Conservation (phyloP, 495 filamentous ascomycete species). For the Neurospora cerealis region DNA sequence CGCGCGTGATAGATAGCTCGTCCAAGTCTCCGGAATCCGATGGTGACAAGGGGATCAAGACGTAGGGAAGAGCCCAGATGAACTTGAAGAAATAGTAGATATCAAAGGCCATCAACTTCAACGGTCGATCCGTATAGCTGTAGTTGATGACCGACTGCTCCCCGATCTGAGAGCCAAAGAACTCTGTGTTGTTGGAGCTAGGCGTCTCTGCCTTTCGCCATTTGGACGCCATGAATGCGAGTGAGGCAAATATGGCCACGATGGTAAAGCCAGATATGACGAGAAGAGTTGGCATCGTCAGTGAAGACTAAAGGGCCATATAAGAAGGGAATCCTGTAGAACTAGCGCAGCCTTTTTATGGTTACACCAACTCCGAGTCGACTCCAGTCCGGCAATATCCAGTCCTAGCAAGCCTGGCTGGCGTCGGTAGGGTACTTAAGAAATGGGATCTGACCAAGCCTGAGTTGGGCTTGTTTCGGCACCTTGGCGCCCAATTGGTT, state of each 20-base stretch:
- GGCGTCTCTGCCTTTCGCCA: slow-evolving; percentile 2
- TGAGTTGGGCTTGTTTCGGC: background rate
- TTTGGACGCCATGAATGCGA: slow-evolving; percentile 6
- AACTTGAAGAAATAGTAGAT: slow-evolving; percentile 42
- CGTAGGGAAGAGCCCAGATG: slow-evolving; percentile 39
- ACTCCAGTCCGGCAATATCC: background rate
- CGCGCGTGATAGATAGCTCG: slow-evolving; percentile 45
- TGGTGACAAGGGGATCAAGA: slow-evolving; percentile 43
- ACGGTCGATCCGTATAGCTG: slow-evolving; percentile 52
- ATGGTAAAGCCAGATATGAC: slow-evolving; percentile 5
- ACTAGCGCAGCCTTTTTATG: background rate
- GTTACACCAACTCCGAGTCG: background rate
- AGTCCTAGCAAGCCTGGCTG: background rate
- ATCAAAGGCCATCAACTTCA: slow-evolving; percentile 44
- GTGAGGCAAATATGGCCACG: background rate
- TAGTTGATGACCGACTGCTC: slow-evolving; percentile 37
- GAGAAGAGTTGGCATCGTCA: slow-evolving; percentile 1
- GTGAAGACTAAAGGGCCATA: background rate
- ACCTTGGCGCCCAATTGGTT: background rate
- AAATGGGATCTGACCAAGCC: background rate
- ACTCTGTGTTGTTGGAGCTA: slow-evolving; percentile 13
- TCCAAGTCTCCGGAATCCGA: slow-evolving; percentile 40
- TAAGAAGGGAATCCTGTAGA: background rate
- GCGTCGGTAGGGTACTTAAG: background rate
- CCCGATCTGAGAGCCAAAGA: slow-evolving; percentile 45